Evolutionary conservation across 345 rosid species (phyloP), one percentile per base, ranked within the genome.

Genomic region (Sisymbrium altissimum): DNA sequence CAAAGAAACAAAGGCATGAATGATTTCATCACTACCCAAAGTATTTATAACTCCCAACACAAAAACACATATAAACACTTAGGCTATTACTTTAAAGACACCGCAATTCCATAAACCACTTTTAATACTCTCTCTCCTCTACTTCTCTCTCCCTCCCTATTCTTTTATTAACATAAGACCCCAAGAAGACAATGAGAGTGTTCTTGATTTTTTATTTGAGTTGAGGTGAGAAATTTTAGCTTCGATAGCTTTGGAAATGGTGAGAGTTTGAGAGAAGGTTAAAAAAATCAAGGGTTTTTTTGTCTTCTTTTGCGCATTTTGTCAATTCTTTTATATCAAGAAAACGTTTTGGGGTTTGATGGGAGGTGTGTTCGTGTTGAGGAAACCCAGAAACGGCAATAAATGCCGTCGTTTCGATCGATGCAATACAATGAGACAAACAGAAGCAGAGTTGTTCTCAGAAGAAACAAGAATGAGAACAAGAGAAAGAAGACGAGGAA

Each of bases 341-440:
- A 76, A 49, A 25, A 35, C 74, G 44, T 53, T 2, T 52, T 52
- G 48, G 50, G 50, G n/a, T 29, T 73, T 64, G 70, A 69, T 80
- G 84, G 80, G 84, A 79, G 75, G 48, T 54, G 83, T 48, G 82
- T 60, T 83, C 66, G 73, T 65, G 53, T 72, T 85, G 83, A 76
- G 72, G 71, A 70, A 76, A 68, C 73, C 86, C 70, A 85, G 62
- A 72, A 71, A 75, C 64, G 81, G 82, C 79, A 86, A 56, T 79
- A 85, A 76, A 82, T 79, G 84, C 84, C 78, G 79, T 67, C 76
- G 65, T 83, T 85, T 84, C 71, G 82, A 80, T 78, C 86, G 76
- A 79, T 62, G 75, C 72, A 65, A 11, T 65, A 8, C 78, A 66
- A 78, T 64, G 72, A 71, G 76, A 77, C 80, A 77, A 71, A 77